phyloP scores from a whole-genome alignment of 2,329 filamentous ascomycete species.

The Cladophialophora chaetospira region DNA sequence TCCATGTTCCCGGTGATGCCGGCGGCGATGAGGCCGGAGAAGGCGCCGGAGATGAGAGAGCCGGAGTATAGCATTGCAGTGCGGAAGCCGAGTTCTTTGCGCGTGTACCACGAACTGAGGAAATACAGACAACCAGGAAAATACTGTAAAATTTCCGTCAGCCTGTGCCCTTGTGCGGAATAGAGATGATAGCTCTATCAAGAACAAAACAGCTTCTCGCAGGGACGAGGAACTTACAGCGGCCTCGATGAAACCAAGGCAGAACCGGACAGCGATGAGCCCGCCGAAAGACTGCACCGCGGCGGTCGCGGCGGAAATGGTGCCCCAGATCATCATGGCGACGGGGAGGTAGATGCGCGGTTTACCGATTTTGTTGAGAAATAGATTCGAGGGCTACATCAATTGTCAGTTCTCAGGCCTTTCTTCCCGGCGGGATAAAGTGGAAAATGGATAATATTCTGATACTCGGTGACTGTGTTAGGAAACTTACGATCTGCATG shows the following conservation, averaged over 20 bases:
- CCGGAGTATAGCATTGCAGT: slow-evolving; percentile 48
- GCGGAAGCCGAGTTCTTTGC: slow-evolving; percentile 48
- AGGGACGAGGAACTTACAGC: too few relatives aligned
- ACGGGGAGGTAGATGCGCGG: slow-evolving; percentile 49
- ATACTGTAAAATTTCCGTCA: too few relatives aligned
- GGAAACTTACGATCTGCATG: slow-evolving; percentile 59
- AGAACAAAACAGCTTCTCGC: too few relatives aligned
- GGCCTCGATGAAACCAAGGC: slow-evolving; percentile 43
- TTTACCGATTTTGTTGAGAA: slow-evolving; percentile 44
- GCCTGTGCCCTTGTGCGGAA: too few relatives aligned
- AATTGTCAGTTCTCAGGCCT: too few relatives aligned
- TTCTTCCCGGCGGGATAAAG: too few relatives aligned
- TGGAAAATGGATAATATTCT: too few relatives aligned
- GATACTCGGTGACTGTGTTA: too few relatives aligned
- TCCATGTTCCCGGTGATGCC: slow-evolving; percentile 69
- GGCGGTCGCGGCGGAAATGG: slow-evolving; percentile 39
- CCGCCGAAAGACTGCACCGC: slow-evolving; percentile 45
- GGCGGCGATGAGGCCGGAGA: slow-evolving; percentile 66
- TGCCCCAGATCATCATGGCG: slow-evolving; percentile 41
- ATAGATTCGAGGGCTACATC: slow-evolving; percentile 34
- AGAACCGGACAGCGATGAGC: slow-evolving; percentile 45
- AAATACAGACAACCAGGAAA: slow-evolving; percentile 58
- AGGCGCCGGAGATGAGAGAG: slow-evolving; percentile 69
- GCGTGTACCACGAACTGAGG: slow-evolving; percentile 46
- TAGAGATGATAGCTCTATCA: too few relatives aligned